Evolutionary conservation across 176 grass and related monocot species (phyloP), one percentile per base, ranked within the genome.

Genomic region (Melocanna baccifera): DNA sequence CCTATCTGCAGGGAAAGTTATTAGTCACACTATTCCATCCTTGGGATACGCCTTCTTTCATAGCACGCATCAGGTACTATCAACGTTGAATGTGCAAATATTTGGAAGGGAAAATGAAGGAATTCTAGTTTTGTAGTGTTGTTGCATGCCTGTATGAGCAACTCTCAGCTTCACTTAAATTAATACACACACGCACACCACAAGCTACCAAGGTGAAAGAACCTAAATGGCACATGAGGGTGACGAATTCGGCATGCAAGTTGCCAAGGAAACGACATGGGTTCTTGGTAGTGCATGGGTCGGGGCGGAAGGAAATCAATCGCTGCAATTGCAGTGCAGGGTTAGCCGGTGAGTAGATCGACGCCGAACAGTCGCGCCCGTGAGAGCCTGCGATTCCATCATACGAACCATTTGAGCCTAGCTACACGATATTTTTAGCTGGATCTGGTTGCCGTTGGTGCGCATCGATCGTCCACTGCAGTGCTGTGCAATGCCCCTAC

Each of bases 191-290:
- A 12, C 10, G 3, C 7, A 22, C 18, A 20, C 18, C 50, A 7
- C 19, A 7, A 22, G 52, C 52, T 56, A 22, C 52, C 9, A 1
- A 28, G 45, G 45, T 46, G 45, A 42, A 9, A 10, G 41, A 42
- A 9, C 7, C 9, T 42, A 42, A 42, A 42, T 10, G 41, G 41
- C 41, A 42, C 42, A 40, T 14, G 12, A n/a, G 45, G 28, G 11
- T n/a, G 64, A 13, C 6, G 15, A 25, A 58, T 56, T 2, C 32
- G 53, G 15, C 61, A 2, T 12, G 28, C 37, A 75, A 82, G 71
- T 80, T 80, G 84, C 67, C 1, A 47, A 20, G 57, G 68, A 80
- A 80, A 86, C 61, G 78, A 68, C 76, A 71, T 73, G 26, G 53
- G 58, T 20, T 42, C 53, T 19, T 10, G 53, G 2, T 22, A 9